A percentile compares a stretch with the other conserved stretches of the same genome.
Conservation (phyloP, 768 basidiomycete genomes). For the Termitomyces sp. region DNA sequence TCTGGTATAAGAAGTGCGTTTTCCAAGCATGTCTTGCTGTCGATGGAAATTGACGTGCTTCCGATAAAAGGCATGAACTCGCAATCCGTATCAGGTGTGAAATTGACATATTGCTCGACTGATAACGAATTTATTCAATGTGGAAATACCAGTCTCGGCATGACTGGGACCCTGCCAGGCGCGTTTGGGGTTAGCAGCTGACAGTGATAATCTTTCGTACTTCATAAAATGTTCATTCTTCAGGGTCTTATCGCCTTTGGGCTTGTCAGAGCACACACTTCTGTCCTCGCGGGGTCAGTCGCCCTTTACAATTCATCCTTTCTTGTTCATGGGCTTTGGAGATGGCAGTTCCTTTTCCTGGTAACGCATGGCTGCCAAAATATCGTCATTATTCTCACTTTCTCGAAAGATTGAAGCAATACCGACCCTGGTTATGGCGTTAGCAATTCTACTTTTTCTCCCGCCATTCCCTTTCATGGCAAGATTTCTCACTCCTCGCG, state of each 20-base stretch:
- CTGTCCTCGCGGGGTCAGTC: slow-evolving; percentile 32
- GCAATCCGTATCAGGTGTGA: slow-evolving; percentile 43
- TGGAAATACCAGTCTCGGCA: slow-evolving; percentile 38
- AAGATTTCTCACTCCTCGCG: slow-evolving; percentile 44
- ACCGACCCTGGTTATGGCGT: slow-evolving; percentile 48
- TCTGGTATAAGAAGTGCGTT: slow-evolving; percentile 45
- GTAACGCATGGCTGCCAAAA: slow-evolving; percentile 20
- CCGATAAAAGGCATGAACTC: slow-evolving; percentile 35
- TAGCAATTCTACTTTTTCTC: slow-evolving; percentile 41
- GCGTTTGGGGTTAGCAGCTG: slow-evolving; percentile 39
- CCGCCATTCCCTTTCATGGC: slow-evolving; percentile 54
- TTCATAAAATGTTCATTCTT: neutral
- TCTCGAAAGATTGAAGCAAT: slow-evolving; percentile 45
- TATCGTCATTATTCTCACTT: neutral
- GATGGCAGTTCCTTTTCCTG: slow-evolving; percentile 58
- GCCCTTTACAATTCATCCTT: slow-evolving; percentile 5
- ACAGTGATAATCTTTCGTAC: neutral
- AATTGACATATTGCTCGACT: neutral
- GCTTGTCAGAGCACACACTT: slow-evolving; percentile 46
- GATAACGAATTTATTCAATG: neutral
- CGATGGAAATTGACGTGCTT: neutral
- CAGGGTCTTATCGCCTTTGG: slow-evolving; percentile 55
- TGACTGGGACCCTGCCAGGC: slow-evolving; percentile 55
- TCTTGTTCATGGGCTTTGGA: slow-evolving; percentile 12
- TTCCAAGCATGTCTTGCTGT: neutral